phyloP scores from a whole-genome alignment of 163 green algal genomes.

The Scenedesmus sp. region DNA sequence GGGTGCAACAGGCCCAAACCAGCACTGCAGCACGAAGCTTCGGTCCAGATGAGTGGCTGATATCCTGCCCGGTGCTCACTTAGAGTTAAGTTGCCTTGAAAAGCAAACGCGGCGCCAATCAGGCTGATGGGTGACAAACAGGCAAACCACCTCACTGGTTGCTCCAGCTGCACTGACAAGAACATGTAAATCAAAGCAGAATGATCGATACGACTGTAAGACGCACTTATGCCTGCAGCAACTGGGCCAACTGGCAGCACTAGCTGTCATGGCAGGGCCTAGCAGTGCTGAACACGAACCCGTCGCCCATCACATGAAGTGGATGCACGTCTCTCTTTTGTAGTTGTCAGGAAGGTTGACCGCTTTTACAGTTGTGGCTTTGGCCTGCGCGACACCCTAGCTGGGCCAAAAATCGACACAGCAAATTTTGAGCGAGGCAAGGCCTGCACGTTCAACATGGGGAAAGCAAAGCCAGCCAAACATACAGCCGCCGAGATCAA shows the following conservation, averaged over 20 bases:
- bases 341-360: background rate
- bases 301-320: background rate
- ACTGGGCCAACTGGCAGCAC: background rate
- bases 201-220: background rate
- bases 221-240: no score
- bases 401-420: background rate
- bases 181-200: background rate
- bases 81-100: background rate
- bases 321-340: background rate
- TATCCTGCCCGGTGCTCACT: background rate
- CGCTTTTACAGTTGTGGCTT: background rate
- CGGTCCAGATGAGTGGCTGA: background rate
- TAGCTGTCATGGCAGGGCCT: background rate
- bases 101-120: background rate
- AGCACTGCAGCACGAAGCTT: slow-evolving; percentile 10
- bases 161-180: background rate
- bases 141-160: background rate
- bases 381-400: background rate
- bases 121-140: background rate
- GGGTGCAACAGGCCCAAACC: background rate
- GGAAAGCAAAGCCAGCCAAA: slow-evolving; percentile 90
- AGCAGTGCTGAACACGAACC: background rate
- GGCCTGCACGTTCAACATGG: slow-evolving; percentile 66
- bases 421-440: background rate
- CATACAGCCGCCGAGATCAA: slow-evolving; percentile 87